Conservation (phyloP, 352 stramenopile species). For the Pythium phragmiticola region DNA sequence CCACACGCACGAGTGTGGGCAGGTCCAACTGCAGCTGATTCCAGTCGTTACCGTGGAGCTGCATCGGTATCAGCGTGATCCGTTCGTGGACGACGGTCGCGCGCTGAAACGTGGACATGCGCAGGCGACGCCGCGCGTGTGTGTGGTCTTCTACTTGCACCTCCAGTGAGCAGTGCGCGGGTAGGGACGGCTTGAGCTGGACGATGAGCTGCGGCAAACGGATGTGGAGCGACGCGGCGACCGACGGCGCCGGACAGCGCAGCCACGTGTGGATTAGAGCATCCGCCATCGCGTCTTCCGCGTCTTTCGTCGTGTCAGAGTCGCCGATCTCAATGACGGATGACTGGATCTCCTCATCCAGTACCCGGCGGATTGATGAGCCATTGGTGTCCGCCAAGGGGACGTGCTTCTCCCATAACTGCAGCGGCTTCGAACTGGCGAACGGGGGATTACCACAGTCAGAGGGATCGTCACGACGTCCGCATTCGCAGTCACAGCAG, state of each 20-base stretch:
- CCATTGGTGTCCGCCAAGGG: constrained; percentile 5
- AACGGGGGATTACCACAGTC: background rate
- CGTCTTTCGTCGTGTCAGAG: constrained; percentile 12
- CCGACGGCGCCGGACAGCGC: constrained; percentile 33
- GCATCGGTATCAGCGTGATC: constrained; percentile 42
- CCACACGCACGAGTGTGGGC: constrained; percentile 35
- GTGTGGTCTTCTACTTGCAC: constrained; percentile 40
- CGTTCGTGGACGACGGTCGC: constrained; percentile 38
- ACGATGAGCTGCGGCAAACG: constrained; percentile 47
- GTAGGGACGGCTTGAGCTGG: constrained; percentile 41
- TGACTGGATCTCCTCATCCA: constrained; percentile 61
- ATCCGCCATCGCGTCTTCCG: background rate
- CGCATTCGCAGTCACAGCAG: background rate
- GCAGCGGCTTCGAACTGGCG: constrained; percentile 46
- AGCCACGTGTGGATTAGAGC: constrained; percentile 45
- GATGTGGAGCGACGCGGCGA: constrained; percentile 40
- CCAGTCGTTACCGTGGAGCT: constrained; percentile 39
- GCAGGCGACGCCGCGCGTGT: constrained; percentile 36
- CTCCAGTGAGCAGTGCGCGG: constrained; percentile 43
- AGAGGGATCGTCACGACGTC: background rate
- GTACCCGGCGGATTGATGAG: constrained; percentile 38
- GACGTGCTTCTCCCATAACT: constrained; percentile 60
- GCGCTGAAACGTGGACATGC: constrained; percentile 50
- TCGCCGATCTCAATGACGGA: constrained; percentile 47
- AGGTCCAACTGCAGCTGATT: constrained; percentile 66